Base-by-base conservation (phyloP, 305 asterid genomes). In the Andrographis paniculata region DNA sequence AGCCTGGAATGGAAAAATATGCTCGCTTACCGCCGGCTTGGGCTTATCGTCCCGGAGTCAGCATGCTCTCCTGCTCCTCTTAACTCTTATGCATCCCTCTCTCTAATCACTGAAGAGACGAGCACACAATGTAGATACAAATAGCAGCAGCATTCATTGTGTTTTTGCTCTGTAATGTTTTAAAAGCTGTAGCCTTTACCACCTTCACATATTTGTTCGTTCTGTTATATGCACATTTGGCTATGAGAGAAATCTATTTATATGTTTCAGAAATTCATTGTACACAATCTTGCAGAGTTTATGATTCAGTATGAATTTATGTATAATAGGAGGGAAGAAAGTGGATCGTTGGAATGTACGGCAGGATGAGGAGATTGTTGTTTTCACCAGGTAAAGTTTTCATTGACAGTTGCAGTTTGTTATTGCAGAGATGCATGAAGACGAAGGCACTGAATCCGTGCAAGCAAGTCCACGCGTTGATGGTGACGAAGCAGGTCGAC, bases 41-140 rank as follows among this genome's bases (percentile, higher is more conserved):
- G 99, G 99, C 99, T 19, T 86, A 86, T 63, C 95, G 96, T 39
- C 99, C 96, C 1, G 96, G 99, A 2, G 99, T 91, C 20, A 61
- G 96, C 79, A 91, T 91, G 99, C 95, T 91, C 52, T 91, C 99
- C 46, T 91, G 99, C 68, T 91, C 99, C 41, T 91, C 99, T 17
- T 82, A 61, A 80, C 3, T 33, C 33, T 33, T 33, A 68, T 45
- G 58, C 61, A 37, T 15, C 20, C 14, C n/a, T 33, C 41, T 15
- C 20, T 11, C n/a, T 33, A 5, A 33, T 5, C 9, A 24, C 30
- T 24, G 8, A 3, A 37, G 17, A 37, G 12, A n/a, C 13, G 39
- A 33, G 39, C 3, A 14, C 16, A n/a, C 17, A 37, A 12, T n/a
- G 42, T 37, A 37, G 17, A 37, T 37, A 37, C 12, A 37, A 14